These are phyloP conservation scores for Fusarium hostae DNA, from an alignment of 2,329 filamentous ascomycete species.

Conservation along the genomic window DNA sequence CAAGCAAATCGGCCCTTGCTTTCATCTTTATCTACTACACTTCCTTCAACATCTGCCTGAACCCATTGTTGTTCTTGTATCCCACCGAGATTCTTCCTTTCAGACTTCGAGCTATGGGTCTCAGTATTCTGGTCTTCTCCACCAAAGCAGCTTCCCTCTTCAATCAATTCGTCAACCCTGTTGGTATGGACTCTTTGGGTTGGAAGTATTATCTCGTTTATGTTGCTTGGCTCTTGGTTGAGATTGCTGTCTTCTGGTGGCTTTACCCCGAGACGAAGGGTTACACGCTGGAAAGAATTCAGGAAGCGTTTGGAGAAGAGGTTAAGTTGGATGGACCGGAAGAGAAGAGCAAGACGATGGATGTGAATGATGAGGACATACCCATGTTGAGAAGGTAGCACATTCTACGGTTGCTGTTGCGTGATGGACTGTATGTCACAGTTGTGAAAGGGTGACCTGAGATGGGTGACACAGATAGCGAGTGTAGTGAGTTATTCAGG, in stretches of 20 bases:
- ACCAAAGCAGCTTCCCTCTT: conserved; percentile 29
- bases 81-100: conserved; percentile 29
- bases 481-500: not conserved
- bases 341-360: not conserved
- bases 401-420: not conserved
- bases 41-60: conserved; percentile 25
- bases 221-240: conserved; percentile 38
- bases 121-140: conserved; percentile 22
- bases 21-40: conserved; percentile 37
- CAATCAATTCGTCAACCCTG: conserved; percentile 33
- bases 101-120: conserved; percentile 24
- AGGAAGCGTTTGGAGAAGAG: conserved; percentile 27
- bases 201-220: conserved; percentile 42
- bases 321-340: conserved; percentile 1
- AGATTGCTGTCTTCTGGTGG: conserved; percentile 48
- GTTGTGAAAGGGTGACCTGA: not conserved
- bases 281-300: conserved; percentile 48
- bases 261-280: conserved; percentile 57
- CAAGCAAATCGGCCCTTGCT: conserved; percentile 23
- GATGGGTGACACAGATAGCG: not conserved
- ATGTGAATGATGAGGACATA: not conserved
- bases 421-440: fast-evolving
- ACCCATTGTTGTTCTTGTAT: conserved; percentile 24
- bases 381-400: not conserved
- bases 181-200: conserved; percentile 42